Evolutionary conservation across 371 early-diverging fungal genomes (phyloP), one percentile per base, ranked within the genome.

Genomic region (Rhizopus arrhizus): DNA sequence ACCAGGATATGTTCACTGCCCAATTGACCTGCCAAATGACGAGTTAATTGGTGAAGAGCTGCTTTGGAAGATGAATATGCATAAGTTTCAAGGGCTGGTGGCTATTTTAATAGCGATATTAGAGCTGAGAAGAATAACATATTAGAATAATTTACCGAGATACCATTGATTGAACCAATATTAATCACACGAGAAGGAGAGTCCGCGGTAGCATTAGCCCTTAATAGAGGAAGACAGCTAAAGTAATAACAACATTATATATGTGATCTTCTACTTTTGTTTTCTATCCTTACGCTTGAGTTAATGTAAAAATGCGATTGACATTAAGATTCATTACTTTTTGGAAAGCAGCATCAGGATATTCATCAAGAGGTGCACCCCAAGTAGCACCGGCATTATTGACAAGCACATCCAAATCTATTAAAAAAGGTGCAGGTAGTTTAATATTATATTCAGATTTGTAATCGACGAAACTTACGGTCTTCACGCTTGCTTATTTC

Each of bases 291-390:
- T 82, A 88, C 85, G 86, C 88, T 70, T 89, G 90, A 1, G 92
- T 93, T 61, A 96, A 79, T 10, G 85, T 88, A 59, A 95, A 97
- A 46, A 92, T 76, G 42, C 89, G 82, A 75, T 91, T 92, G 22
- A 95, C 80, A 69, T 97, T 96, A 49, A 97, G 78, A 48, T 89
- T 91, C 85, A 97, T 85, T 43, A 93, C 83, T 69, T 93, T 93
- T 66, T 84, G 73, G 63, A 87, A 91, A 11, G 90, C 91, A 2
- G 58, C 61, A 49, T 90, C 89, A 2, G 91, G 88, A 58, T 90
- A 91, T 33, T 61, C 59, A 42, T 81, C 87, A 3, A 90, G 47
- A 10, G 81, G 66, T 11, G 80, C 85, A 38, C 83, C 88, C 89
- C 90, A 91, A n/a, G 84, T 91, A 42, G 91, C 92, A 3, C 92